phyloP scores from a whole-genome alignment of 2,329 filamentous ascomycete species.

The Colletotrichum spinosum region DNA sequence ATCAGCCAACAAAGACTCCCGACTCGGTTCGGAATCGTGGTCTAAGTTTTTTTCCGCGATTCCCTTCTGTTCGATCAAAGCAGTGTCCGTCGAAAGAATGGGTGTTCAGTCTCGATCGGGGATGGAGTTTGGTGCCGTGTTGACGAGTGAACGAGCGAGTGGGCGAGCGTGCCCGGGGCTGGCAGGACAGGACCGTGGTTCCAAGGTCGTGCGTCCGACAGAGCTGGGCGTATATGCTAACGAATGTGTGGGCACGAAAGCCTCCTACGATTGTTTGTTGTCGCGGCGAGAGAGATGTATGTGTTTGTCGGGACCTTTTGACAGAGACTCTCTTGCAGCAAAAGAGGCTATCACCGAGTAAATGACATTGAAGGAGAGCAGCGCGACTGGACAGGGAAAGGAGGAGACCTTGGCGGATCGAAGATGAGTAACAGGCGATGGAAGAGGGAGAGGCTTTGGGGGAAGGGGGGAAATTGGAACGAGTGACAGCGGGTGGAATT shows the following conservation, averaged over 20 bases:
- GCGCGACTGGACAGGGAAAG: slow-evolving; percentile 27
- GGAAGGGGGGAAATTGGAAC: slow-evolving; percentile 53
- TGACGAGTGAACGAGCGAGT: slow-evolving; percentile 30
- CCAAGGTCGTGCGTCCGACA: slow-evolving; percentile 29
- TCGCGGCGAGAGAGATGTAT: not conserved
- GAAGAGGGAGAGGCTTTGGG: slow-evolving; percentile 41
- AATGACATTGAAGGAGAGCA: slow-evolving; percentile 35
- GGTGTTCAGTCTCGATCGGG: slow-evolving; percentile 22
- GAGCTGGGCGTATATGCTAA: slow-evolving; percentile 30
- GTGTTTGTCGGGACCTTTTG: not conserved
- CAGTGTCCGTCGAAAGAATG: slow-evolving; percentile 14
- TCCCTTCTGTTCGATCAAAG: slow-evolving; percentile 16
- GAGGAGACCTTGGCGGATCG: slow-evolving; percentile 33
- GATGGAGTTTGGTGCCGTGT: not conserved
- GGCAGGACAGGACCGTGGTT: slow-evolving; percentile 8
- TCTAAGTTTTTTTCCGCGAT: not conserved
- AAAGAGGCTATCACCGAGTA: slow-evolving; percentile 35
- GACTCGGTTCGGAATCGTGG: slow-evolving; percentile 10
- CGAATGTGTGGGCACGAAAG: slow-evolving; percentile 33
- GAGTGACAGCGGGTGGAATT: slow-evolving; percentile 45
- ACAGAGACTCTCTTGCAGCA: slow-evolving; percentile 15
- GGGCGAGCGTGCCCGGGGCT: slow-evolving; percentile 20
- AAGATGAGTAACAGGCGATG: slow-evolving; percentile 37
- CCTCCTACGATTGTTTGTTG: slow-evolving; percentile 7
- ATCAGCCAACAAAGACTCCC: not conserved